phyloP scores from a whole-genome alignment of 148 eudicot species.

The Rhododendron ovatum region DNA sequence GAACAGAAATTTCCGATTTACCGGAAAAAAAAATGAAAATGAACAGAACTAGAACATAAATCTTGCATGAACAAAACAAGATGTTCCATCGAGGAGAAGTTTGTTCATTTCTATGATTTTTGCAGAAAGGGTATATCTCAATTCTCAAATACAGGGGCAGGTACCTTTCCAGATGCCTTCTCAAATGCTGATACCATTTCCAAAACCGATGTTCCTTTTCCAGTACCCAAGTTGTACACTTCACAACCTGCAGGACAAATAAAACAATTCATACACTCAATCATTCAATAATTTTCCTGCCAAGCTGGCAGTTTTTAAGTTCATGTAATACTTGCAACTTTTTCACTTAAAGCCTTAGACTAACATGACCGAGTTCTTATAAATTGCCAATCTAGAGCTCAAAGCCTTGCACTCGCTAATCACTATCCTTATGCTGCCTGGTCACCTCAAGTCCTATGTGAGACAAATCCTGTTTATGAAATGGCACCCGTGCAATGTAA shows the following conservation, averaged over 20 bases:
- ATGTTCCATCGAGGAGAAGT: background rate
- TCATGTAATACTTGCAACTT: background rate
- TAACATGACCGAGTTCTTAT: background rate
- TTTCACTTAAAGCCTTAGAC: background rate
- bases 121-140: background rate
- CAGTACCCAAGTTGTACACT: conserved; percentile 95
- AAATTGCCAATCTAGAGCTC: background rate
- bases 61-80: background rate
- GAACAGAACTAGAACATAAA: background rate
- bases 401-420: background rate
- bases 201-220: conserved; percentile 86
- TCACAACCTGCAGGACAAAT: conserved; percentile 64
- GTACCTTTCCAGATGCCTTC: conserved; percentile 94
- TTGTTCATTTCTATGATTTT: background rate
- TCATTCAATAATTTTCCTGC: background rate
- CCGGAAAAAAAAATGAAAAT: no score
- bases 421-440: background rate
- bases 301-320: background rate
- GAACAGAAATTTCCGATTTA: background rate
- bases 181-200: conserved; percentile 99
- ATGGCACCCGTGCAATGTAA: background rate
- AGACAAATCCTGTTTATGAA: background rate
- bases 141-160: background rate
- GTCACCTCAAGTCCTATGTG: background rate
- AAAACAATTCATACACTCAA: background rate